Evolutionary conservation across 306 rosid genomes (phyloP), one percentile per base, ranked within the genome.

Genomic region (Coriaria nepalensis): DNA sequence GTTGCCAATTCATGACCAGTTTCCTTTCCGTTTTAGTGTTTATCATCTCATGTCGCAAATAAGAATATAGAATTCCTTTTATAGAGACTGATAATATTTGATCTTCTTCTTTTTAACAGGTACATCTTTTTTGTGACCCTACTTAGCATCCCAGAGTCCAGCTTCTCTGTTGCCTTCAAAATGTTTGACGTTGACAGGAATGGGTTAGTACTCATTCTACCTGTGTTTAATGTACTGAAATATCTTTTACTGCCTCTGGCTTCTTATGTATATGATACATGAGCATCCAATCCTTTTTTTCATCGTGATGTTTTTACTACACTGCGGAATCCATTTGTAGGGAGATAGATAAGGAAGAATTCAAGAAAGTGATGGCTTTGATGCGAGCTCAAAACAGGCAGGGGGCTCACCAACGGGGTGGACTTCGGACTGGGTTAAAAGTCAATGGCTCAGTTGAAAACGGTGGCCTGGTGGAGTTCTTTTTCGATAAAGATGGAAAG

Each of bases 341-440:
- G 53, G 75, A 72, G 73, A 83, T 88, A 61, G 83, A 57, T 45
- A 78, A 72, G 73, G 80, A 78, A 57, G 96, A 88, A 73, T 88
- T 88, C 80, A 83, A 88, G 76, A 76, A 83, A 78, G 95, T 83
- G 53, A 83, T 88, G 95, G 76, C 75, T 63, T 74, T 81, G 68
- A 83, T 88, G 96, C 95, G 93, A 58, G 65, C 86, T 56, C 79
- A 71, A 53, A 75, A 78, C 59, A 68, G 96, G 43, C 90, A 81
- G 47, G 93, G 93, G 20, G 77, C 70, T 78, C 54, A 76, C 8
- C 85, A 83, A 55, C 72, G 78, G 57, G 69, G 65, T 64, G 90
- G 96, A 65, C 69, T 29, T 55, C 83, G 83, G 55, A 49, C 57
- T 74, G 83, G 83, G 34, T 60, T 78, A 34, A 81, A 74, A 43